A percentile compares a stretch with the other conserved stretches of the same genome.
Evolutionary conservation across 179 eudicot species (phyloP).

Genomic region (Spinacia oleracea): DNA sequence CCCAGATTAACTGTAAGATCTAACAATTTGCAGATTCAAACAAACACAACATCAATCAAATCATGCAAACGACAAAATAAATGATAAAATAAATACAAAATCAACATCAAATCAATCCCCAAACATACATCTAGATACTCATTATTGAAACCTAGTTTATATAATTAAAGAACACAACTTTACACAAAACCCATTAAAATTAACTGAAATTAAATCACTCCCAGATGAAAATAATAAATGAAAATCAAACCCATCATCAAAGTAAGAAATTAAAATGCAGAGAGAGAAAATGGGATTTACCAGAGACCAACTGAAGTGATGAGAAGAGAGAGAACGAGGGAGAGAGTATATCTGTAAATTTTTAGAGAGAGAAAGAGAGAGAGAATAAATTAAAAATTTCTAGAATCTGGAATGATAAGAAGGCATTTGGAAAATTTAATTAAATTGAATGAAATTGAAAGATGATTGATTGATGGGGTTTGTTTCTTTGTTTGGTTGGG

Average conservation of each 20-base stretch:
- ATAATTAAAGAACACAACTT: conserved; percentile 12
- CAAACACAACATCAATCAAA: conserved; percentile 16
- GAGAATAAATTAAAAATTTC: not conserved
- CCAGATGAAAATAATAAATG: not conserved
- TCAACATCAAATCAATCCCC: not conserved
- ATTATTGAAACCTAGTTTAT: not conserved
- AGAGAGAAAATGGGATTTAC: conserved; percentile 12
- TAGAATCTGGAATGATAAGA: conserved; percentile 17
- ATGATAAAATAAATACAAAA: not conserved
- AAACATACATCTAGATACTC: conserved; percentile 4
- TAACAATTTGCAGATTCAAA: conserved; percentile 15
- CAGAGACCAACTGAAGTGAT: conserved; percentile 19
- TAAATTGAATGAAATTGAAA: not conserved
- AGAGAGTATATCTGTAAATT: not conserved
- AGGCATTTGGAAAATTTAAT: not conserved
- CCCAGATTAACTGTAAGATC: conserved; percentile 21
- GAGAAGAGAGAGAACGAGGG: conserved; percentile 9
- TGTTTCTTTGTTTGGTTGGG: no score
- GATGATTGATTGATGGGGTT: conserved; percentile 12
- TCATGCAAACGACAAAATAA: not conserved
- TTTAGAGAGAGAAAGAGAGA: not conserved
- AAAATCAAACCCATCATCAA: not conserved
- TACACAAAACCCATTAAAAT: not conserved
- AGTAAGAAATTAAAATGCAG: not conserved
- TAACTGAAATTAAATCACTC: not conserved